Percentiles rank a stretch among this genome's conserved stretches.
Conservation (phyloP, 2,329 filamentous ascomycete species). For the Monascus ruber region DNA sequence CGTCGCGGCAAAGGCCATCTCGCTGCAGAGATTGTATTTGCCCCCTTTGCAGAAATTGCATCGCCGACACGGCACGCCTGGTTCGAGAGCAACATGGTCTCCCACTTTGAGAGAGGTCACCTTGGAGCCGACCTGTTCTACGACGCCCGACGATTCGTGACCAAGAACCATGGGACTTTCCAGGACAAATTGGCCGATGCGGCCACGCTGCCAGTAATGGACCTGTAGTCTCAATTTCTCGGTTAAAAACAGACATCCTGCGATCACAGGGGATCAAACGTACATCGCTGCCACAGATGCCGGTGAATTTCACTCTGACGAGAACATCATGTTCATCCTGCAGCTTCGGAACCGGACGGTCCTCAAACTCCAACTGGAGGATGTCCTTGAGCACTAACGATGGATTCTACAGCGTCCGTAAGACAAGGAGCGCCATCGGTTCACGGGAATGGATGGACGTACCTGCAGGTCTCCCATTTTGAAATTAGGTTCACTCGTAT, state of each 20-base stretch:
- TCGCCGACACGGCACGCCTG: slow-evolving; percentile 23
- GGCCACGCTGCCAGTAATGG: slow-evolving; percentile 30
- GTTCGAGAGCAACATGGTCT: slow-evolving; percentile 27
- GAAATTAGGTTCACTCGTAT: no score
- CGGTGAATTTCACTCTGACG: slow-evolving; percentile 33
- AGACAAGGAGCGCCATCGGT: no score
- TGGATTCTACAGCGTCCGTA: slow-evolving; percentile 21
- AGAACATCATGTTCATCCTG: slow-evolving; percentile 30
- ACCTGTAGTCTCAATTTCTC: slow-evolving; percentile 11
- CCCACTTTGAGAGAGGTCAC: slow-evolving; percentile 15
- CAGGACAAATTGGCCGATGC: slow-evolving; percentile 19
- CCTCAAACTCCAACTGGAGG: slow-evolving; percentile 26
- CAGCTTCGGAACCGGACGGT: slow-evolving; percentile 26
- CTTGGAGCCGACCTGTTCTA: slow-evolving; percentile 14
- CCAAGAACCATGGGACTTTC: slow-evolving; percentile 19
- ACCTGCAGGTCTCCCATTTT: no score
- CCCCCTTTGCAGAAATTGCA: slow-evolving; percentile 28
- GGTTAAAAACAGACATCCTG: neutral
- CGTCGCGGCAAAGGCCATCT: slow-evolving; percentile 31
- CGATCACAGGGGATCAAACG: neutral
- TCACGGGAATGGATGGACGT: no score
- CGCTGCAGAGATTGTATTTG: slow-evolving; percentile 30
- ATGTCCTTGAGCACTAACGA: slow-evolving; percentile 33
- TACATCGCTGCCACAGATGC: slow-evolving; percentile 35
- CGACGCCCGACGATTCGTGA: slow-evolving; percentile 22